Evolutionary conservation across 1,284 basidiomycete genomes (phyloP), one percentile per base, ranked within the genome.

Genomic region (Melampsora larici-populina): DNA sequence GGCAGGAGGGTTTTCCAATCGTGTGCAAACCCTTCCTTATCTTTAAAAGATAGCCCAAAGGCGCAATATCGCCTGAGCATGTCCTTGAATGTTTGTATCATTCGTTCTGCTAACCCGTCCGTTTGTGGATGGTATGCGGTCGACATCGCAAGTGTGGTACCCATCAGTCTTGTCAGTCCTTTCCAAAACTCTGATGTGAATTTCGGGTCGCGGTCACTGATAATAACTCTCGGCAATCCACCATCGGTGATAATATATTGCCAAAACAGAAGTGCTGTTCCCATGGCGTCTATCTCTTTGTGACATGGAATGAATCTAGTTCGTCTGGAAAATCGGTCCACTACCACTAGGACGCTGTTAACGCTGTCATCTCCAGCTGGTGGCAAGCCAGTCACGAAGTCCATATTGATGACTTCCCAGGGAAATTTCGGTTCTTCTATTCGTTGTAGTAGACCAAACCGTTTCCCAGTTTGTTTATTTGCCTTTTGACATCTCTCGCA

Each of bases 151-250:
- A 87, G 79, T 63, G 85, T 81, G 8, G 83, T 81, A 0, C 84
- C 83, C 0, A 85, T 81, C 0, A 86, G 80, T 26, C 80, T 67
- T 71, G 85, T 80, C 0, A 87, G 78, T 0, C 83, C 75, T 9
- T 79, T 81, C 87, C 87, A 88, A 79, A 87, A 85, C 18, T 66
- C 46, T n/a, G 83, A 81, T 0, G 85, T 86, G 79, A 87, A 88
- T 6, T 85, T 79, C 0, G 82, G 80, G 74, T 87, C 86, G 1
- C 85, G 80, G 74, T 87, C 84, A 33, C 83, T 85, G 4, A 87
- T 79, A 43, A 88, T 86, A 0, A 79, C 78, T 6, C 80, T 75
- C 0, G 84, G 86, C 1, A 87, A 68, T 0, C 86, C 85, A 79
- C 36, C 8, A 29, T 48, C 46, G 1, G 67, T 7, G 17, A 69